Base-by-base conservation (phyloP, 1,284 basidiomycete species). In the Malassezia restricta region DNA sequence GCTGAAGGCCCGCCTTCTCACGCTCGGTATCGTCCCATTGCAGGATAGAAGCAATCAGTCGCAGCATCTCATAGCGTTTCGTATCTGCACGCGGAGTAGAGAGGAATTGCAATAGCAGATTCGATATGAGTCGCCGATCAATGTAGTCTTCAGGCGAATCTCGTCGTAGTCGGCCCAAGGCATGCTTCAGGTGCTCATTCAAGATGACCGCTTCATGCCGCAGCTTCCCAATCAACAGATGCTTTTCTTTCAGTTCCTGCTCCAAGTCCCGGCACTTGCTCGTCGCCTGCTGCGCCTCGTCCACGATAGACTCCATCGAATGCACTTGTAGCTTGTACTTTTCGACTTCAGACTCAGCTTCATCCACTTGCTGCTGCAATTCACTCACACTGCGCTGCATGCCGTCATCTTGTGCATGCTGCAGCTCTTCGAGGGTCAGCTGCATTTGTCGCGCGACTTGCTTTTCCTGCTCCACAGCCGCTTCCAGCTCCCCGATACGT, bases 181-280 rank as follows among this genome's bases (percentile, higher is more conserved):
- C 91, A 74, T 96, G 91, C 62, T 90, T 95, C 7, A 99, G 79
- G 67, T 99, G 92, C 70, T 98, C 92, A 66, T 98, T 96, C 68
- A 92, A 83, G 51, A 96, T 58, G 28, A 70, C 47, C 12, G 44
- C 57, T 32, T 55, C 53, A 20, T 55, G 53, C 29, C 48, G 53
- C 20, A 55, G 38, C 40, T 55, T 55, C 7, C 48, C 53, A 24
- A 55, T 55, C 12, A 55, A 24, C n/a, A 55, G 14, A 15, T 84
- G 85, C 78, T 96, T 96, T 74, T 96, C 92, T 74, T 89, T 92
- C 43, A 94, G 78, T 64, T 96, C 88, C 66, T 84, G 84, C 73
- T 90, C 86, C 3, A 96, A 77, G 32, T 81, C 80, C 33, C 80
- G 78, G 1, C 83, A 81, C 41, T 80, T 79, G 3, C 80, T 79